These are phyloP conservation scores for Ogataea parapolymorpha DNA, from an alignment of 805 yeast genomes.

Conservation along the genomic window DNA sequence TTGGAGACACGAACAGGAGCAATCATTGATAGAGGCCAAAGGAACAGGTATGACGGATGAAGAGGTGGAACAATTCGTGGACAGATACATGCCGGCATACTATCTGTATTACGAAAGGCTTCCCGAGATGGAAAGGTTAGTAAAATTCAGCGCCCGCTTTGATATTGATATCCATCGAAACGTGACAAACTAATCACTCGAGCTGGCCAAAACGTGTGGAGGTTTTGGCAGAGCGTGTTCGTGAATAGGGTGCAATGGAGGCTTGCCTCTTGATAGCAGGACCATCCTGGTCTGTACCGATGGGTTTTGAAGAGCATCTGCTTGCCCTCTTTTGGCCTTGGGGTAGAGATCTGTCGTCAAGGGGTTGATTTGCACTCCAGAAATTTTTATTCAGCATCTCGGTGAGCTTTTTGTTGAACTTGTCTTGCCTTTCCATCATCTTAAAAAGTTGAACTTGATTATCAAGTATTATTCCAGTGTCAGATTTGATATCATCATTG, in stretches of 20 bases:
- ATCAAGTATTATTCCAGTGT: conserved; percentile 10
- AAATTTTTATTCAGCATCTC: neutral
- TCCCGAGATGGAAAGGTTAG: conserved; percentile 2
- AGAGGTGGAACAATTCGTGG: conserved; percentile 65
- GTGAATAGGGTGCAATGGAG: neutral
- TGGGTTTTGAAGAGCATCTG: neutral
- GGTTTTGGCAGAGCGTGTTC: neutral
- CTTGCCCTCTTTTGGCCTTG: neutral
- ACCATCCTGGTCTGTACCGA: neutral
- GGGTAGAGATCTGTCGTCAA: too few species aligned
- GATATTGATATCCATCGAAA: conserved; percentile 20
- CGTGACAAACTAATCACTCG: neutral
- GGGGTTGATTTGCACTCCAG: neutral
- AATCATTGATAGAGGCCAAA: conserved; percentile 44
- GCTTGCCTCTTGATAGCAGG: neutral
- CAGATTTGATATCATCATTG: conserved; percentile 7
- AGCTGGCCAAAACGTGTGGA: too few species aligned
- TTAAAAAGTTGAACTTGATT: conserved; percentile 10
- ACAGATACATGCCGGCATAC: conserved; percentile 85
- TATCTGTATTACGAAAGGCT: conserved; percentile 52
- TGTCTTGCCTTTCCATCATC: conserved; percentile 3
- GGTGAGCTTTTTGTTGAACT: neutral
- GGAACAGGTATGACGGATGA: conserved; percentile 82
- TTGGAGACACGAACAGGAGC: conserved; percentile 83
- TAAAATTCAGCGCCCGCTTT: conserved; percentile 10